These are phyloP conservation scores for Epichloe sp. DNA, from an alignment of 2,329 filamentous ascomycete genomes.

Conservation along the genomic window DNA sequence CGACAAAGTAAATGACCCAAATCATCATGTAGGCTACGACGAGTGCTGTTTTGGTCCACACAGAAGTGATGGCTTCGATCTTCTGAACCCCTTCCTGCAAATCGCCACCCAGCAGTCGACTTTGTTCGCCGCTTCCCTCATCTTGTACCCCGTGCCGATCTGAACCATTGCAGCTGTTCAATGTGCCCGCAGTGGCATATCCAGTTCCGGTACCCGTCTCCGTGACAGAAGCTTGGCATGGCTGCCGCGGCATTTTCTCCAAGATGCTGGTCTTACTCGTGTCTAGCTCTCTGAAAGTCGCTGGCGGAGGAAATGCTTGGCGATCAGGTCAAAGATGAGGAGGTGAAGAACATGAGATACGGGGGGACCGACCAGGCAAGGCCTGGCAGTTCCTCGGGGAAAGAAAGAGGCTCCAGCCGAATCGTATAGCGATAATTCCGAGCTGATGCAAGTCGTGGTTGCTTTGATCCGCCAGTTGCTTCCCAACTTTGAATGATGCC, in stretches of 20 bases:
- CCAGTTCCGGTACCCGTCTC: neutral
- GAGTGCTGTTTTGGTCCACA: constrained; percentile 25
- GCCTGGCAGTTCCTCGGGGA: too few relatives aligned
- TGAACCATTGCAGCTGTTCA: neutral
- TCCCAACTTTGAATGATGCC: too few relatives aligned
- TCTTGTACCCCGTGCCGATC: neutral
- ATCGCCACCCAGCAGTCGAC: constrained; percentile 9
- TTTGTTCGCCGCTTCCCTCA: neutral
- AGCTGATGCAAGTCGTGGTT: neutral
- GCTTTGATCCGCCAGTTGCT: neutral
- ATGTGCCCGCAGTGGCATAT: neutral
- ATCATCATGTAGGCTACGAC: constrained; percentile 27
- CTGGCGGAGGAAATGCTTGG: too few relatives aligned
- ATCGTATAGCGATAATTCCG: neutral
- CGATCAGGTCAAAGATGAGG: neutral
- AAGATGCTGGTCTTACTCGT: neutral
- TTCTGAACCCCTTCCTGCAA: constrained; percentile 24
- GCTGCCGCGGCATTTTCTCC: neutral
- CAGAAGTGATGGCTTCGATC: constrained; percentile 26
- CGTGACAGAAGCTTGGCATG: neutral
- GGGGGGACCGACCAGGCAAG: neutral
- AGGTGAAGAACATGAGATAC: too few relatives aligned
- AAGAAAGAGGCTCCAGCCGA: too few relatives aligned
- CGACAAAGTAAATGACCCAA: constrained; percentile 35
- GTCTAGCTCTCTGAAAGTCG: too few relatives aligned